A percentile compares a stretch with the other conserved stretches of the same genome.
Evolutionary conservation across 331 rosid species (phyloP).

Genomic region (Quercus phellos): DNA sequence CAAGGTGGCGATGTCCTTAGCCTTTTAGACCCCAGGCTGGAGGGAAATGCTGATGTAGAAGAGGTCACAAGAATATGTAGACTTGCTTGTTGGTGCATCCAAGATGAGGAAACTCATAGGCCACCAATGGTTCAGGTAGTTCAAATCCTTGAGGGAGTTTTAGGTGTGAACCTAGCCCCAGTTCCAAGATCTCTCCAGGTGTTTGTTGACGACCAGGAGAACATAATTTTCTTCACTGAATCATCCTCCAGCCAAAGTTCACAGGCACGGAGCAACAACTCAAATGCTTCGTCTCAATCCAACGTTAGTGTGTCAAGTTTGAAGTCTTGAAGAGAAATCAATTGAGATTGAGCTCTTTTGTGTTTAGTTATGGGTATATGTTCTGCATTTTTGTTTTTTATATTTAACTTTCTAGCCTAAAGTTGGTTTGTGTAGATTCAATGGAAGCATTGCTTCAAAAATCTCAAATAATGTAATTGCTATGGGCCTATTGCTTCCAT

Average conservation of each 20-base stretch:
- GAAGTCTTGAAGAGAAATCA: constrained; percentile 16
- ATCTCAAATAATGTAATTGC: background rate
- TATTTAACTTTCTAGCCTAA: no score
- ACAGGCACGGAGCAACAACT: constrained; percentile 33
- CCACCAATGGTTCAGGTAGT: constrained; percentile 78
- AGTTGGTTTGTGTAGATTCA: background rate
- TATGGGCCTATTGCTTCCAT: no score
- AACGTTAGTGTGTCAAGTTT: constrained; percentile 8
- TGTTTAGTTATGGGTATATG: background rate
- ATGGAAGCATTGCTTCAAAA: background rate
- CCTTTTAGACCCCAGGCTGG: constrained; percentile 46
- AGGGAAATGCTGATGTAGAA: constrained; percentile 43
- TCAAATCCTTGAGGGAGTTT: constrained; percentile 64
- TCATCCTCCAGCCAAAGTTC: constrained; percentile 58
- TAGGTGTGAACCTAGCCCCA: constrained; percentile 63
- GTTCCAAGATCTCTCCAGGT: constrained; percentile 57
- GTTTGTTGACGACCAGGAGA: constrained; percentile 43
- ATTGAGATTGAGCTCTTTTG: background rate
- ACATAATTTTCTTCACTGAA: constrained; percentile 56
- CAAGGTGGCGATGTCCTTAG: constrained; percentile 39
- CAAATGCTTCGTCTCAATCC: constrained; percentile 35
- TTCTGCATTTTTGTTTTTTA: background rate
- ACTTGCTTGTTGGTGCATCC: constrained; percentile 84
- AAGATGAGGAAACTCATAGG: constrained; percentile 60
- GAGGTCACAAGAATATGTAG: constrained; percentile 43